Base-by-base conservation (phyloP, 148 eudicot species). In the Rhododendron kiyosumense region DNA sequence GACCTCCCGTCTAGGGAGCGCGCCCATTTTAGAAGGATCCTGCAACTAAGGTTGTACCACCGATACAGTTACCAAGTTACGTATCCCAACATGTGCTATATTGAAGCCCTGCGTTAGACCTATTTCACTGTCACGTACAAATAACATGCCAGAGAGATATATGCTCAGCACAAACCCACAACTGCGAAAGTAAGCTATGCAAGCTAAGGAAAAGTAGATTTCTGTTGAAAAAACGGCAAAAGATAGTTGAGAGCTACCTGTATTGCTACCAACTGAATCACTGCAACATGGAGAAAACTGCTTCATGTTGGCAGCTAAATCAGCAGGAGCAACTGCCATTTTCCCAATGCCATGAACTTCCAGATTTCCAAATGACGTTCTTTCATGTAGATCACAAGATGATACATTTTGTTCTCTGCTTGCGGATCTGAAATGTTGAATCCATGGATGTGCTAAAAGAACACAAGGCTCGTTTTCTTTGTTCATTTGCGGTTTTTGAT, bases 341-440 rank as follows among this genome's bases (percentile, higher is more conserved):
- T 87, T 86, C 81, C 84, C 86, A 4, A 51, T 63, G 74, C 52
- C 65, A 5, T 45, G 80, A 14, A 59, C 71, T 85, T 32, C 57
- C 45, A 69, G 89, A 71, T 38, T 65, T 61, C 85, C 88, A 83
- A 32, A 74, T 61, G 90, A 67, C 63, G 85, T 34, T 41, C 77
- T 85, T 83, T 82, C 89, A 4, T 80, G 88, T n/a, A 83, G 48
- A 81, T 81, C n/a, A 67, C 67, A 41, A 48, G 84, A 48, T 87
- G 85, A 49, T 30, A 83, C 69, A 81, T 32, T 88, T 54, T 88
- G 81, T 38, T 69, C 83, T 81, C 86, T 87, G 73, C 81, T 71
- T 57, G 89, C 81, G 17, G 82, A 85, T 78, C 90, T 93, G 88
- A 86, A 92, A 91, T 90, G 96, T 49, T 87, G 88, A 84, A 94